These are phyloP conservation scores for Volvox carteri DNA, from an alignment of 163 green algal species.

Conservation along the genomic window DNA sequence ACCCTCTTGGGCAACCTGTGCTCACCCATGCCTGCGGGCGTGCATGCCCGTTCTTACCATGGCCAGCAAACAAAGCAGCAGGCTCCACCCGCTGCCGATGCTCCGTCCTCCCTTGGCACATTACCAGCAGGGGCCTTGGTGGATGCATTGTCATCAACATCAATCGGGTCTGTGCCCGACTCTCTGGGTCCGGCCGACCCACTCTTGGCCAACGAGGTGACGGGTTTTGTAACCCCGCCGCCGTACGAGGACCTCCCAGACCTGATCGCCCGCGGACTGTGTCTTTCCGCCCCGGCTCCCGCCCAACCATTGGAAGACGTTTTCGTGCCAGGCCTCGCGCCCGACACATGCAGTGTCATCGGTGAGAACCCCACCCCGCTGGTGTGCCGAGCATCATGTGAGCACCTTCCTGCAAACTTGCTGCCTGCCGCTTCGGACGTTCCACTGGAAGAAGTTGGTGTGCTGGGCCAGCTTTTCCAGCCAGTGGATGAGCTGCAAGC, in stretches of 20 bases:
- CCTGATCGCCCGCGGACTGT: slow-evolving; percentile 37
- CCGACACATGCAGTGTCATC: slow-evolving; percentile 3
- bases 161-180: neutral
- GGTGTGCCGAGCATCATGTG: neutral
- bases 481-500: neutral
- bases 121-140: neutral
- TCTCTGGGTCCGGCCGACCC: neutral
- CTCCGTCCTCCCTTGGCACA: neutral
- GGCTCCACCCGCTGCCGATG: neutral
- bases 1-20: slow-evolving; percentile 34
- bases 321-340: neutral
- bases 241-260: slow-evolving; percentile 42
- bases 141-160: neutral
- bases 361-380: slow-evolving; percentile 25
- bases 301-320: neutral
- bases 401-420: neutral
- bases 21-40: slow-evolving; percentile 15
- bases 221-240: neutral
- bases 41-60: neutral
- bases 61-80: neutral
- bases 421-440: neutral
- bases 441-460: neutral
- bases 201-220: too few species aligned
- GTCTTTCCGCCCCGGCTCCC: neutral
- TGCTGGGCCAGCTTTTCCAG: slow-evolving; percentile 7